Evolutionary conservation across 2,329 filamentous ascomycete genomes (phyloP).

Genomic region (Nothophoma quercina): DNA sequence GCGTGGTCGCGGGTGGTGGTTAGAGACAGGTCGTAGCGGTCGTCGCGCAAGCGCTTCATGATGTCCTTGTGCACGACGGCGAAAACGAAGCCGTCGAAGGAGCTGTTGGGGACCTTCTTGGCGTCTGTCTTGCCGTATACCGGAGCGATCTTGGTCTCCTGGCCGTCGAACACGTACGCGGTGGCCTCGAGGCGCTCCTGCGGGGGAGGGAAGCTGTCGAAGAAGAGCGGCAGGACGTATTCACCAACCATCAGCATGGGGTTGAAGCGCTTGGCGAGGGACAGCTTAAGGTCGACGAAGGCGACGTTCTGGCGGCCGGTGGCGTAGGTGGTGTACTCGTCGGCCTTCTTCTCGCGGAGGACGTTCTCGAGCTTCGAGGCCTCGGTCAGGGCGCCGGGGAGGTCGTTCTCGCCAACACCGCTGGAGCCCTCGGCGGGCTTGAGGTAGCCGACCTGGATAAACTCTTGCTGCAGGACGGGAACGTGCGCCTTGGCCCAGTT

Average conservation of each 20-base stretch:
- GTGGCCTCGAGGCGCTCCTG: conserved; percentile 78
- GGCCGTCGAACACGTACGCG: conserved; percentile 90
- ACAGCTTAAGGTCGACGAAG: conserved; percentile 85
- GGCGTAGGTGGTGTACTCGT: conserved; percentile 86
- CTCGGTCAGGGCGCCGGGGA: conserved; percentile 49
- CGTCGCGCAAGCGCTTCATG: conserved; percentile 89
- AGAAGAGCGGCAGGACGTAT: conserved; percentile 73
- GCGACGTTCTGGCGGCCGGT: conserved; percentile 92
- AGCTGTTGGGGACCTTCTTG: conserved; percentile 68
- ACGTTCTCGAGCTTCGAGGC: conserved; percentile 63
- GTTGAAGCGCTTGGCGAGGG: conserved; percentile 86
- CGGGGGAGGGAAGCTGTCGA: conserved; percentile 76
- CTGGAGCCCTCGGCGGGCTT: conserved; percentile 57
- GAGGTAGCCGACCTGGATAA: conserved; percentile 82
- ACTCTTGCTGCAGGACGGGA: conserved; percentile 78
- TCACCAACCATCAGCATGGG: conserved; percentile 74
- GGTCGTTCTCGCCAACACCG: conserved; percentile 51
- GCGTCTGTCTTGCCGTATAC: conserved; percentile 66
- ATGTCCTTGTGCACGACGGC: conserved; percentile 92
- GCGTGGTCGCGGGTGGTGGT: conserved; percentile 91
- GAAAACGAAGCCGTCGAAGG: conserved; percentile 91
- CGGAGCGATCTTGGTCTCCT: conserved; percentile 79
- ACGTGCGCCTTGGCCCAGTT: conserved; percentile 81
- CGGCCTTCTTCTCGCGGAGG: conserved; percentile 85
- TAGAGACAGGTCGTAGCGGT: conserved; percentile 92